A percentile compares a stretch with the other conserved stretches of the same genome.
Evolutionary conservation across 768 basidiomycete species (phyloP).

Genomic region (Amanita phalloides): DNA sequence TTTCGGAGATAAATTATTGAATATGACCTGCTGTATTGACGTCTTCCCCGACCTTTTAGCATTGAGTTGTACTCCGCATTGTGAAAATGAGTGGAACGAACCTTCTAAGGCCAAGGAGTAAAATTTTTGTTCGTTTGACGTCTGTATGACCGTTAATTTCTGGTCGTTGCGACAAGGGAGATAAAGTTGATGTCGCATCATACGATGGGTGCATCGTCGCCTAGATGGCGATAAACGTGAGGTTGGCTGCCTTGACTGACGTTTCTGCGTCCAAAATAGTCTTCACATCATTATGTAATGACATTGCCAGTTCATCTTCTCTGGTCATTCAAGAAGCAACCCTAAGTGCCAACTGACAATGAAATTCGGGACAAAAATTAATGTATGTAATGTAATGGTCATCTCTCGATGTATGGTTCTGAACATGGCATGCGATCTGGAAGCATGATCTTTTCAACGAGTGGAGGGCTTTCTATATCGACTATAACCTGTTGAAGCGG

Average conservation of each 20-base stretch:
- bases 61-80: constrained; percentile 3
- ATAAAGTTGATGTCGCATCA: constrained; percentile 20
- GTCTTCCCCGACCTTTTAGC: constrained; percentile 77
- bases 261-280: not conserved
- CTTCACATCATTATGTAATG: constrained; percentile 1
- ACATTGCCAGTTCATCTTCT: not conserved
- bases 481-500: constrained; percentile 84
- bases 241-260: not conserved
- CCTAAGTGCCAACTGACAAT: constrained; percentile 22
- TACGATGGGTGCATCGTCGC: constrained; percentile 18
- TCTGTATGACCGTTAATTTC: constrained; percentile 18
- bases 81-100: constrained; percentile 13
- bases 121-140: constrained; percentile 50
- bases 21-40: constrained; percentile 85
- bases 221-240: constrained; percentile 5
- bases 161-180: constrained; percentile 15
- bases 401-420: not conserved
- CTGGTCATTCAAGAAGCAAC: not conserved
- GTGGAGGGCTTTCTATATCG: constrained; percentile 86
- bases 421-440: not conserved
- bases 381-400: constrained; percentile 5
- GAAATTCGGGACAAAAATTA: constrained; percentile 81
- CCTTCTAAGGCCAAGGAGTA: constrained; percentile 67
- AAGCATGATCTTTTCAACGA: constrained; percentile 81
- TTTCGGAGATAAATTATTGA: constrained; percentile 72